Conservation (phyloP, 371 early-diverging fungal genomes). For the Mortierella sp. region DNA sequence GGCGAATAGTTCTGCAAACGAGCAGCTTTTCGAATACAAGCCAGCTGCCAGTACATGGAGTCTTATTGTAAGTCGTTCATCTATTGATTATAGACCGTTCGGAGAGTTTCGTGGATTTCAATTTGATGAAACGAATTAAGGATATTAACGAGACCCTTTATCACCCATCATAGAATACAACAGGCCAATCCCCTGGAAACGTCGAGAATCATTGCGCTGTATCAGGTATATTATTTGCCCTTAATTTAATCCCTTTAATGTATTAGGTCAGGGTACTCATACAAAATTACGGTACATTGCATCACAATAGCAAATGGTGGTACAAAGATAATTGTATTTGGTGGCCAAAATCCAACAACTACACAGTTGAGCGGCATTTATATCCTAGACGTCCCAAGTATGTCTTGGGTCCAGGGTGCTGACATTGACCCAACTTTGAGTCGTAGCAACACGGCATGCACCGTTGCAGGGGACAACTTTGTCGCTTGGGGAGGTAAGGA, state of each 20-base stretch:
- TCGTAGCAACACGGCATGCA: conserved; percentile 11
- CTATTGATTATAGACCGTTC: too few relatives aligned
- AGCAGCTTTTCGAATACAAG: not conserved
- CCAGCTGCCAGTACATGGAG: not conserved
- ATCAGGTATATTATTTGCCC: not conserved
- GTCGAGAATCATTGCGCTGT: conserved; percentile 8
- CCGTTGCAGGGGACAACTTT: conserved; percentile 4
- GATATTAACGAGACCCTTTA: too few relatives aligned
- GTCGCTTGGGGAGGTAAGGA: conserved; percentile 20
- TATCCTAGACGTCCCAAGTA: conserved; percentile 3
- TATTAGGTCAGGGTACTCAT: not conserved
- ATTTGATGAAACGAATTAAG: not conserved
- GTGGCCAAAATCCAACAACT: not conserved
- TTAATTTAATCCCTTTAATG: not conserved
- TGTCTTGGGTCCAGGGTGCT: conserved; percentile 2
- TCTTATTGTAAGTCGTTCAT: not conserved
- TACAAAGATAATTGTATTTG: conserved; percentile 8
- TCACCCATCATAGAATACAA: not conserved
- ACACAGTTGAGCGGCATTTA: not conserved
- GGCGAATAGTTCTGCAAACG: not conserved
- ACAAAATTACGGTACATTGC: not conserved
- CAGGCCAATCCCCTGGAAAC: not conserved
- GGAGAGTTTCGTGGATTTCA: not conserved
- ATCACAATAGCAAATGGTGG: conserved; percentile 2
- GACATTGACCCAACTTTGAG: not conserved